Evolutionary conservation across 495 filamentous ascomycete species (phyloP).

Genomic region (Penicillium nucicola): DNA sequence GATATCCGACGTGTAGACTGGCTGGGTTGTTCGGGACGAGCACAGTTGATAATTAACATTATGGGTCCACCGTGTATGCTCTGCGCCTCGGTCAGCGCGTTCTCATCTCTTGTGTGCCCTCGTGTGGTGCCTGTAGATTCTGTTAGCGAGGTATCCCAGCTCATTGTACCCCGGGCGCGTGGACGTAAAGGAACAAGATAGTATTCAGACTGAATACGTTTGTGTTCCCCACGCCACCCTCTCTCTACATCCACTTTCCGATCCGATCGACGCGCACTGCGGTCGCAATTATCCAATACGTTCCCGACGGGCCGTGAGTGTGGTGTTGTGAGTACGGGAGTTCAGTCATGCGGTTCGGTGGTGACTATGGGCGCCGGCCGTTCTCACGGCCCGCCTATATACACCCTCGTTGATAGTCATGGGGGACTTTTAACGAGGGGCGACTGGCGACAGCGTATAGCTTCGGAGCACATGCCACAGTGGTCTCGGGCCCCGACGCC

Average conservation of each 20-base stretch:
- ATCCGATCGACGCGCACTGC: conserved; percentile 33
- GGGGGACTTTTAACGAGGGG: conserved; percentile 40
- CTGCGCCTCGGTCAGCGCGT: conserved; percentile 41
- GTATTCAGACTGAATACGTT: conserved; percentile 51
- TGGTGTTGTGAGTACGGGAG: conserved; percentile 43
- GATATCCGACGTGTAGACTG: too few relatives aligned
- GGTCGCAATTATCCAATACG: conserved; percentile 46
- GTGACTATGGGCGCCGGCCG: conserved; percentile 52
- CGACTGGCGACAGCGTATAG: conserved; percentile 38
- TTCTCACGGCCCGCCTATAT: conserved; percentile 46
- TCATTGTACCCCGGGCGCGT: conserved; percentile 40
- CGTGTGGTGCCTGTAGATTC: conserved; percentile 37
- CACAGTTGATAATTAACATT: too few relatives aligned
- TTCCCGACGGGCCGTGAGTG: conserved; percentile 51
- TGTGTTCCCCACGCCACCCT: conserved; percentile 43
- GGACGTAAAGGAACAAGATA: conserved; percentile 41
- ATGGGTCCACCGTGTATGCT: conserved; percentile 54
- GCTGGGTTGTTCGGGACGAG: too few relatives aligned
- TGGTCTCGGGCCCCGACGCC: conserved; percentile 25
- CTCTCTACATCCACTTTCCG: conserved; percentile 37
- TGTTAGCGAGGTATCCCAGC: conserved; percentile 35
- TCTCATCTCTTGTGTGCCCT: conserved; percentile 39
- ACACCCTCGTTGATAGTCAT: conserved; percentile 40
- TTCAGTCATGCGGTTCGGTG: conserved; percentile 40
- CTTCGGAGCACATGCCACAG: conserved; percentile 43